These are phyloP conservation scores for Cnidoscolus chayamansa DNA, from an alignment of 441 rosid genomes.

Conservation along the genomic window DNA sequence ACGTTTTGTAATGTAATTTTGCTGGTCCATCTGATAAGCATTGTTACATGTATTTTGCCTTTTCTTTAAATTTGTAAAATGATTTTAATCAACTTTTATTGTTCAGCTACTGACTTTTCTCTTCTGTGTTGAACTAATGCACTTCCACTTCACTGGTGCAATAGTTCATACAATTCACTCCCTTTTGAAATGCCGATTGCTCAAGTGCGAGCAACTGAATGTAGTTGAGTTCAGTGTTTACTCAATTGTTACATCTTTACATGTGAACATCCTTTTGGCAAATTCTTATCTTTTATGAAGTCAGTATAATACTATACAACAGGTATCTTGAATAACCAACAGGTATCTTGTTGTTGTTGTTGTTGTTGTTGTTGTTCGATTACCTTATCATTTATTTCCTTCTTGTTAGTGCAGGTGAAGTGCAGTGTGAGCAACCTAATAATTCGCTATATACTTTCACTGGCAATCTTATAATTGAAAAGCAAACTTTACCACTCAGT, in stretches of 20 bases:
- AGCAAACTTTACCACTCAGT: slow-evolving; percentile 85
- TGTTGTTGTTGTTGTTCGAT: not conserved
- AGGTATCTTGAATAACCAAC: too few relatives aligned
- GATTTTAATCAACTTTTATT: not conserved
- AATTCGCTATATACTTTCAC: slow-evolving; percentile 96
- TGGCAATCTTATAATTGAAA: slow-evolving; percentile 84
- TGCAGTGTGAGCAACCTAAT: slow-evolving; percentile 99
- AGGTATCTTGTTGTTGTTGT: too few relatives aligned
- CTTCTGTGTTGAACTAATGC: not conserved
- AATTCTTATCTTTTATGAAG: not conserved
- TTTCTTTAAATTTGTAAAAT: not conserved
- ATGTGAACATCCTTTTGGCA: not conserved
- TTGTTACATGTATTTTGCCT: not conserved
- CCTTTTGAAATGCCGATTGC: not conserved
- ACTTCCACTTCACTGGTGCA: not conserved
- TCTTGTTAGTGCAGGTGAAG: slow-evolving; percentile 70
- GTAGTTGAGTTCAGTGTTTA: not conserved
- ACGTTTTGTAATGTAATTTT: not conserved
- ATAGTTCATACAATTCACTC: not conserved
- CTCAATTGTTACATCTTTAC: not conserved
- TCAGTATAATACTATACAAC: too few relatives aligned
- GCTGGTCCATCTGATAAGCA: not conserved
- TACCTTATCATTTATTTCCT: slow-evolving; percentile 15
- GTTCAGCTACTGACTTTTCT: not conserved
- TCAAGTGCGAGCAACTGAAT: not conserved